Conservation (phyloP, 306 rosid genomes). For the Casuarina cunninghamiana region DNA sequence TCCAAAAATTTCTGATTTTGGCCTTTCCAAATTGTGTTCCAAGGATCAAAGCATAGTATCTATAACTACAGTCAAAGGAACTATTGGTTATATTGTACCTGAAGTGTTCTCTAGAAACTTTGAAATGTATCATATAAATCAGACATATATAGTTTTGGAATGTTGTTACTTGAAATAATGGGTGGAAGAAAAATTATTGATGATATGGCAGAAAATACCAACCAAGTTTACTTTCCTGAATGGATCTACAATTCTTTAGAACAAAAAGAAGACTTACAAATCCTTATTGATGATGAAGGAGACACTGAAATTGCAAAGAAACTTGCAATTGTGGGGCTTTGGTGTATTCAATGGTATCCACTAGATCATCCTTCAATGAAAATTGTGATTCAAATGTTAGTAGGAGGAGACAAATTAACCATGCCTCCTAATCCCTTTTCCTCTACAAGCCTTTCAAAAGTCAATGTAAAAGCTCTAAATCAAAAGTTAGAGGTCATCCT, state of each 20-base stretch:
- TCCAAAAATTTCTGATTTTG: constrained; percentile 45
- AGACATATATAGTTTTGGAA: constrained; percentile 37
- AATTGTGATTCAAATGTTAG: constrained; percentile 34
- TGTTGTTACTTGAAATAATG: constrained; percentile 38
- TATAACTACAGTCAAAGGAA: constrained; percentile 35
- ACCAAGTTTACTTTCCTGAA: constrained; percentile 30
- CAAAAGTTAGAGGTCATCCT: constrained; percentile 24
- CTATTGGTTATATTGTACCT: constrained; percentile 38
- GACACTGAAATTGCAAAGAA: constrained; percentile 24
- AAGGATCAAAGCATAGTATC: constrained; percentile 24
- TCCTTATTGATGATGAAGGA: constrained; percentile 14
- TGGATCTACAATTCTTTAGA: constrained; percentile 42
- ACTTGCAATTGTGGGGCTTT: constrained; percentile 39
- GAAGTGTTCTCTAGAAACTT: constrained; percentile 41
- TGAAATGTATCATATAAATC: constrained; percentile 33
- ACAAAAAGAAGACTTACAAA: neutral
- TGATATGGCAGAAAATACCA: neutral
- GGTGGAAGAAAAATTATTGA: constrained; percentile 33
- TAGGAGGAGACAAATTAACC: constrained; percentile 18
- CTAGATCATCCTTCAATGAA: constrained; percentile 41
- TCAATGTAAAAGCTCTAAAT: neutral
- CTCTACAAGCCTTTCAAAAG: neutral
- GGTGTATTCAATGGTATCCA: constrained; percentile 50
- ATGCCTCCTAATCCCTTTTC: constrained; percentile 36
- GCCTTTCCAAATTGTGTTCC: constrained; percentile 34